A percentile compares a stretch with the other conserved stretches of the same genome.
Conservation (phyloP, 2,329 filamentous ascomycete genomes). For the Aspergillus amoenus region DNA sequence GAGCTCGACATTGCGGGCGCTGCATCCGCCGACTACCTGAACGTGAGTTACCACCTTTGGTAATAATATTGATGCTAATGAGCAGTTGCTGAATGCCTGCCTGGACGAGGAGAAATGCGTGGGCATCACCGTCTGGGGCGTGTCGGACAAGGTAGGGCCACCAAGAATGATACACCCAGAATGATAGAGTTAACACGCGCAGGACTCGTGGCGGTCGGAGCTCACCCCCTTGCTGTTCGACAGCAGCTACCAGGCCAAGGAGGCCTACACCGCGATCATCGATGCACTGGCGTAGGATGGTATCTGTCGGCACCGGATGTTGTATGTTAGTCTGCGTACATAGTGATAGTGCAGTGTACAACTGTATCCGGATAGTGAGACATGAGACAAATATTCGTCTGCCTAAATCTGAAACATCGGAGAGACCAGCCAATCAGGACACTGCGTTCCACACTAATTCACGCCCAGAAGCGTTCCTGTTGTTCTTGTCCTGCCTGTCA, state of each 20-base stretch:
- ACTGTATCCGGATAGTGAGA: too few species aligned
- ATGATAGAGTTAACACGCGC: too few species aligned
- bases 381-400: not conserved
- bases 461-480: too few species aligned
- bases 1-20: slow-evolving; percentile 67
- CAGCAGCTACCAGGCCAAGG: slow-evolving; percentile 41
- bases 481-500: too few species aligned
- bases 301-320: too few species aligned
- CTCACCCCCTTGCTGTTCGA: slow-evolving; percentile 45
- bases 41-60: slow-evolving; percentile 28
- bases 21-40: slow-evolving; percentile 57
- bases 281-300: slow-evolving; percentile 8
- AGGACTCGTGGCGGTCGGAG: slow-evolving; percentile 42
- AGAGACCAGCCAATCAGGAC: too few species aligned
- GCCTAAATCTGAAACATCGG: too few species aligned
- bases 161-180: too few species aligned
- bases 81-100: slow-evolving; percentile 53
- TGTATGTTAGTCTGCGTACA: too few species aligned
- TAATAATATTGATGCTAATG: slow-evolving; percentile 10
- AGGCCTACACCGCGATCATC: slow-evolving; percentile 34
- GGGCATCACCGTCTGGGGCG: slow-evolving; percentile 64
- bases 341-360: too few species aligned
- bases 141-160: slow-evolving; percentile 34
- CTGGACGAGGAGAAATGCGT: slow-evolving; percentile 59
- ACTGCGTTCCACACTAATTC: too few species aligned